Conservation (phyloP, 116 monocot species). For the Phalaenopsis hybrid region DNA sequence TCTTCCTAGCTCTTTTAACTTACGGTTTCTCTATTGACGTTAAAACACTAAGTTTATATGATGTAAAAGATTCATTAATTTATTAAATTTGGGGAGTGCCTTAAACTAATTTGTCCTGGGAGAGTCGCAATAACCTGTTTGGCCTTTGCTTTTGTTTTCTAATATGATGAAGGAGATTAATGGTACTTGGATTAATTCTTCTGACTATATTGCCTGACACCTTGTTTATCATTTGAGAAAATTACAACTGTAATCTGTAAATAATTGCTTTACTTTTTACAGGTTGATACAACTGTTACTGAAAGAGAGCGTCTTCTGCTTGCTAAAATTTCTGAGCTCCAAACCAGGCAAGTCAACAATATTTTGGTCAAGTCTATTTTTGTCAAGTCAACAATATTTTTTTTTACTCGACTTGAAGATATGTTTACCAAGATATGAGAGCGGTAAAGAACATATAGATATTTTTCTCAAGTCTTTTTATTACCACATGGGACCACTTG, state of each 20-base stretch:
- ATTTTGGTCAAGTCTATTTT: background rate
- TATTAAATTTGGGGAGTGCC: background rate
- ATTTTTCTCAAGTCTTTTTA: background rate
- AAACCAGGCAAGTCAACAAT: constrained; percentile 32
- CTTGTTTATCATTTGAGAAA: background rate
- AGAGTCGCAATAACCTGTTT: background rate
- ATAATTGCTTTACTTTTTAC: constrained; percentile 4
- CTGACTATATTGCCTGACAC: background rate
- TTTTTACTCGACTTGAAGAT: background rate
- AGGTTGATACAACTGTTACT: constrained; percentile 32
- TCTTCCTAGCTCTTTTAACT: background rate
- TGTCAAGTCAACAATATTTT: constrained; percentile 14
- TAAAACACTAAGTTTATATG: background rate
- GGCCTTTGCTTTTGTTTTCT: background rate
- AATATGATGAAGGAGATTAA: background rate
- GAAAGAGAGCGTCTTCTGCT: constrained; percentile 47
- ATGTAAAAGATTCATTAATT: background rate
- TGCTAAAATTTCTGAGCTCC: constrained; percentile 39
- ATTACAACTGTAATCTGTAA: background rate
- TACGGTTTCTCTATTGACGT: background rate
- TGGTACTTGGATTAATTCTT: background rate
- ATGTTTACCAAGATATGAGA: background rate
- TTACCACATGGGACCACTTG: background rate
- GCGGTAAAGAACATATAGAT: background rate
- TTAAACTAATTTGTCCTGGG: background rate